Evolutionary conservation across 2,329 filamentous ascomycete species (phyloP).

Genomic region (Aspergillus fructus): DNA sequence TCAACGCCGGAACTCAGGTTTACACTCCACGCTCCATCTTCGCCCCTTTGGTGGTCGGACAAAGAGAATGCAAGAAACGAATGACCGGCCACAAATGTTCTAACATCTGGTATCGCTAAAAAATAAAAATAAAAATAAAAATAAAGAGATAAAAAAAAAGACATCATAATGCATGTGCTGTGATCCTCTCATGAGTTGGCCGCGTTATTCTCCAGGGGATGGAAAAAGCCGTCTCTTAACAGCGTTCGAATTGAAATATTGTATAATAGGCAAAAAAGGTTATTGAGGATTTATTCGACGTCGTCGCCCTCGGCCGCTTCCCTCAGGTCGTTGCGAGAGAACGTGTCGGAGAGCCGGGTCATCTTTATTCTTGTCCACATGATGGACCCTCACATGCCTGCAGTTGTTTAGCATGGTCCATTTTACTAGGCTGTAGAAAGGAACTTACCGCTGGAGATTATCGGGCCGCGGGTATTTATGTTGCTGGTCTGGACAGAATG

Average conservation of each 20-base stretch:
- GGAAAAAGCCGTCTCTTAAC: constrained; percentile 12
- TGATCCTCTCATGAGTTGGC: constrained; percentile 9
- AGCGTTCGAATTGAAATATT: neutral
- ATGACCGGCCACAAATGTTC: constrained; percentile 7
- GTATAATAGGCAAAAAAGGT: neutral
- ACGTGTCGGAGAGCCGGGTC: constrained; percentile 79
- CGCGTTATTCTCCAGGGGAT: constrained; percentile 10
- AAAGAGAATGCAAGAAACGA: constrained; percentile 11
- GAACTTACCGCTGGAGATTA: constrained; percentile 80
- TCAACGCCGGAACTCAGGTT: constrained; percentile 9
- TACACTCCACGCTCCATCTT: constrained; percentile 13
- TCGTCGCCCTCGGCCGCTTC: constrained; percentile 75
- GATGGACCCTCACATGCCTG: constrained; percentile 86
- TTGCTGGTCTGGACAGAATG: constrained; percentile 90
- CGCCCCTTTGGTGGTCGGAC: neutral
- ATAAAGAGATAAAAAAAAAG: neutral
- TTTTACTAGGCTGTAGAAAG: constrained; percentile 36
- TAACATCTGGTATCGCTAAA: constrained; percentile 19
- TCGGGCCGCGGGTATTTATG: constrained; percentile 94
- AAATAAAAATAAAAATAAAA: constrained; percentile 1
- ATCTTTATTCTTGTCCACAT: constrained; percentile 85
- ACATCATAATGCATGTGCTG: constrained; percentile 15
- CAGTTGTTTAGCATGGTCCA: neutral
- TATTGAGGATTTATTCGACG: constrained; percentile 51
- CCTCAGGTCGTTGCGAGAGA: constrained; percentile 79